Percentiles rank a stretch among this genome's conserved stretches.
Conservation (phyloP, 805 yeast genomes). For the Candida palmyrensis region DNA sequence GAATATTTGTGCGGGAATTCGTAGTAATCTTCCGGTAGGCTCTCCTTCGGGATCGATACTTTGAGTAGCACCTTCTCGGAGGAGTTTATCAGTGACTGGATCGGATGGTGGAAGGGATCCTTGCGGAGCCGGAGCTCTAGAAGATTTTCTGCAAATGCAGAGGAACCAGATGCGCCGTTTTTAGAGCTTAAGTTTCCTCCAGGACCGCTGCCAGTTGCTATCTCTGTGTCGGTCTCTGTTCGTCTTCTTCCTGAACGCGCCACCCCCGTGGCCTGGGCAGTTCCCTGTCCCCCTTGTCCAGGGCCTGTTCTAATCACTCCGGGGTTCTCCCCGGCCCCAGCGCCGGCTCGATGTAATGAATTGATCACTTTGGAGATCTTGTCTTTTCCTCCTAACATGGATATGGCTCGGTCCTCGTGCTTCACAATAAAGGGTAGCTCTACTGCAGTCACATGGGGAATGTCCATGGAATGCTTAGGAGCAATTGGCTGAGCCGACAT, state of each 20-base stretch:
- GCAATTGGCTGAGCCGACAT: conserved; percentile 26
- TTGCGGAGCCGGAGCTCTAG: conserved; percentile 37
- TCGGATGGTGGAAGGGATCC: conserved; percentile 55
- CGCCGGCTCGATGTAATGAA: conserved; percentile 17
- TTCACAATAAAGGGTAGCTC: conserved; percentile 75
- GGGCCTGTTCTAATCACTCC: too few relatives aligned
- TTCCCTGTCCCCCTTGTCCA: too few relatives aligned
- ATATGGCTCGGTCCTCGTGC: conserved; percentile 57
- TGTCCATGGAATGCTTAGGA: conserved; percentile 56
- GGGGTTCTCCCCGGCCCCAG: conserved; percentile 4
- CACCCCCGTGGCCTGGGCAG: too few relatives aligned
- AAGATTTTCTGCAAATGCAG: conserved; percentile 19
- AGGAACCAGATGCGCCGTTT: conserved; percentile 9
- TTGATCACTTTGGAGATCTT: conserved; percentile 39
- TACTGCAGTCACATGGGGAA: conserved; percentile 68
- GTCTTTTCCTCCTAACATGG: conserved; percentile 62
- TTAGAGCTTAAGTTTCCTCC: too few relatives aligned
- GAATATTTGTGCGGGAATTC: conserved; percentile 29
- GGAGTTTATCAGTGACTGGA: conserved; percentile 47
- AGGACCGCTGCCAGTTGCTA: too few relatives aligned
- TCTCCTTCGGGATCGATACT: conserved; percentile 54
- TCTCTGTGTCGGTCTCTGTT: too few relatives aligned
- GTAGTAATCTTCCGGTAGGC: conserved; percentile 34
- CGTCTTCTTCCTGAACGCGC: too few relatives aligned
- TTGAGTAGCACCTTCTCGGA: conserved; percentile 57